phyloP scores from a whole-genome alignment of 495 filamentous ascomycete genomes.

The Apodospora peruviana region DNA sequence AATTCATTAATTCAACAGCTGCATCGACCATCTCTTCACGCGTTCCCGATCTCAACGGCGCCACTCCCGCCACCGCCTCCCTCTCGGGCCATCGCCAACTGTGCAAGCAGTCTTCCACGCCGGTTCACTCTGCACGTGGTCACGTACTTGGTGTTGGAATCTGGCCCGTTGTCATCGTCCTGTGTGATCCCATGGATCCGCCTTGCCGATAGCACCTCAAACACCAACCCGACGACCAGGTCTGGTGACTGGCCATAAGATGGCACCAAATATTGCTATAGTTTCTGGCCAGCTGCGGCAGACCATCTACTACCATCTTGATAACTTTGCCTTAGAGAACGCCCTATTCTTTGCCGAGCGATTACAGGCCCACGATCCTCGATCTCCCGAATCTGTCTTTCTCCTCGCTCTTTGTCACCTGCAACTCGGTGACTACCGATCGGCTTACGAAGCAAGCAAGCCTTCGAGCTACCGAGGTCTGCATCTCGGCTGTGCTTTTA shows the following conservation, averaged over 20 bases:
- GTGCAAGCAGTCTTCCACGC: neutral
- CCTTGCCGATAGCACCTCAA: slow-evolving; percentile 17
- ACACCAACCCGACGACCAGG: slow-evolving; percentile 15
- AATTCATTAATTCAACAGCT: slow-evolving; percentile 26
- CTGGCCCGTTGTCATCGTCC: neutral
- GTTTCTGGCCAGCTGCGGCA: slow-evolving; percentile 73
- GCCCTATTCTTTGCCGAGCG: slow-evolving; percentile 89
- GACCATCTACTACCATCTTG: slow-evolving; percentile 86
- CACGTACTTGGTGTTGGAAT: neutral
- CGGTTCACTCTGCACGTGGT: neutral
- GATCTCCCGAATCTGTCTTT: slow-evolving; percentile 72
- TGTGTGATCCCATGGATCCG: slow-evolving; percentile 23
- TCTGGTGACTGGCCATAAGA: slow-evolving; percentile 30
- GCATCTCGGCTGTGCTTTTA: slow-evolving; percentile 83
- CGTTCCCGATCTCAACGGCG: neutral
- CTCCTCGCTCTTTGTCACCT: slow-evolving; percentile 80
- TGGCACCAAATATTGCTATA: slow-evolving; percentile 65
- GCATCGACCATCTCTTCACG: slow-evolving; percentile 26
- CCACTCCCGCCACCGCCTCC: slow-evolving; percentile 5
- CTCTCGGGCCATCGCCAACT: neutral
- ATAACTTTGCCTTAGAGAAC: slow-evolving; percentile 80
- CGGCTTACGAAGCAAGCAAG: slow-evolving; percentile 64
- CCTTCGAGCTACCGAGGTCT: slow-evolving; percentile 55
- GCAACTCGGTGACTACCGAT: slow-evolving; percentile 64
- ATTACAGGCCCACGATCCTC: slow-evolving; percentile 73